Conservation (phyloP, 495 filamentous ascomycete species). For the Xylaria bambusicola region DNA sequence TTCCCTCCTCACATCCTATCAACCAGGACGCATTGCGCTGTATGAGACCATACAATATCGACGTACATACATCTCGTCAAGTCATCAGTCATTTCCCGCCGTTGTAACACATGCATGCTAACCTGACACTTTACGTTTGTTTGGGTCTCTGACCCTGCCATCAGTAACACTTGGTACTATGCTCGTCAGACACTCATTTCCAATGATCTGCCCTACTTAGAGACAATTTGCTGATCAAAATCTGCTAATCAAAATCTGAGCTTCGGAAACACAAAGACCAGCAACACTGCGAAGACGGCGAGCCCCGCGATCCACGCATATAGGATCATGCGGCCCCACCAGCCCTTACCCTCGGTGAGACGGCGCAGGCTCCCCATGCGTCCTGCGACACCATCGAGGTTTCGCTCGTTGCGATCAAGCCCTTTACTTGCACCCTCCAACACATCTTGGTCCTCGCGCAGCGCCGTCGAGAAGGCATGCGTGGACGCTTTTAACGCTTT, state of each 20-base stretch:
- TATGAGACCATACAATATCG: slow-evolving; percentile 2
- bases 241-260: slow-evolving; percentile 64
- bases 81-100: slow-evolving; percentile 7
- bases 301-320: slow-evolving; percentile 81
- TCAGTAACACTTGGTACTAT: too few relatives aligned
- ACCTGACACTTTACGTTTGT: not conserved
- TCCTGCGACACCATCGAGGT: slow-evolving; percentile 71
- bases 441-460: slow-evolving; percentile 72
- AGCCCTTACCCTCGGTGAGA: slow-evolving; percentile 84
- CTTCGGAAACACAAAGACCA: slow-evolving; percentile 84
- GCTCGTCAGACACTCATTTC: too few relatives aligned
- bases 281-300: slow-evolving; percentile 69
- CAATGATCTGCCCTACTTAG: too few relatives aligned
- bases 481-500: slow-evolving; percentile 74
- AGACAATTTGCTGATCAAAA: too few relatives aligned
- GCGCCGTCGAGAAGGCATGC: slow-evolving; percentile 64
- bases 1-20: not conserved
- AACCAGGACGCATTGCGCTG: not conserved
- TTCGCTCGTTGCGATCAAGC: slow-evolving; percentile 70
- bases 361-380: slow-evolving; percentile 71
- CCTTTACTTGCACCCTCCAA: slow-evolving; percentile 69
- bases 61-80: slow-evolving; percentile 12
- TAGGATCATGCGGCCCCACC: slow-evolving; percentile 81
- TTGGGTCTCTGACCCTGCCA: not conserved
- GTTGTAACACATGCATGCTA: slow-evolving; percentile 12